Evolutionary conservation across 306 rosid genomes (phyloP).

Genomic region (Sindora glabra): DNA sequence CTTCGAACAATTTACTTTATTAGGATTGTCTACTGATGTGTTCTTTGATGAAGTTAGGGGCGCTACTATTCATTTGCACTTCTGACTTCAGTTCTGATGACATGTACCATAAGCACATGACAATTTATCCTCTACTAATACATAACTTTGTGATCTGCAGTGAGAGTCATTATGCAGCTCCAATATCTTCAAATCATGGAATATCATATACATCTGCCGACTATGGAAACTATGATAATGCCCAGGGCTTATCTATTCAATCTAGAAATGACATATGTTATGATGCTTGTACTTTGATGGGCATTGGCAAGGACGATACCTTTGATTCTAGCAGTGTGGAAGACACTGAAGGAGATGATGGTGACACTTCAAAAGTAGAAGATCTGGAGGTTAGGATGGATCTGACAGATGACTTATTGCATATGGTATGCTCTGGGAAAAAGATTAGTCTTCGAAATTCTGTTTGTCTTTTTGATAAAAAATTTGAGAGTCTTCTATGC

Average conservation of each 20-base stretch:
- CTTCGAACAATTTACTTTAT: too few relatives aligned
- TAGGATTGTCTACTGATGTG: too few relatives aligned
- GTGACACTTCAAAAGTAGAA: constrained; percentile 38
- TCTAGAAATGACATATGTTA: constrained; percentile 29
- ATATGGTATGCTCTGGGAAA: constrained; percentile 62
- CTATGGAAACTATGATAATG: constrained; percentile 26
- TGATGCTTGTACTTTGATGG: constrained; percentile 32
- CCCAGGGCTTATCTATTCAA: constrained; percentile 27
- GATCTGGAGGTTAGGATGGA: constrained; percentile 83
- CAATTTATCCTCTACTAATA: too few relatives aligned
- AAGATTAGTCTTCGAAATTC: too few relatives aligned
- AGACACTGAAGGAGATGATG: constrained; percentile 41
- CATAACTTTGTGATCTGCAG: constrained; percentile 38
- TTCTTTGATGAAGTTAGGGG: too few relatives aligned
- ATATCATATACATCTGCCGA: constrained; percentile 39
- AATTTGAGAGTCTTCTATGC: too few relatives aligned
- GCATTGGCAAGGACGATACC: constrained; percentile 26
- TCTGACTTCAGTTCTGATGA: background rate
- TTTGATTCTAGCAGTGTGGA: constrained; percentile 32
- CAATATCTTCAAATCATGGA: constrained; percentile 42
- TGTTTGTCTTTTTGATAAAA: too few relatives aligned
- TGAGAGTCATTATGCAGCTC: constrained; percentile 36
- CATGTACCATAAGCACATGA: background rate
- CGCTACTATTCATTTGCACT: too few relatives aligned
- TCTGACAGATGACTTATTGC: constrained; percentile 91